These are phyloP conservation scores for Oryza rufipogon DNA, from an alignment of 176 grass and related monocot species.

Conservation along the genomic window DNA sequence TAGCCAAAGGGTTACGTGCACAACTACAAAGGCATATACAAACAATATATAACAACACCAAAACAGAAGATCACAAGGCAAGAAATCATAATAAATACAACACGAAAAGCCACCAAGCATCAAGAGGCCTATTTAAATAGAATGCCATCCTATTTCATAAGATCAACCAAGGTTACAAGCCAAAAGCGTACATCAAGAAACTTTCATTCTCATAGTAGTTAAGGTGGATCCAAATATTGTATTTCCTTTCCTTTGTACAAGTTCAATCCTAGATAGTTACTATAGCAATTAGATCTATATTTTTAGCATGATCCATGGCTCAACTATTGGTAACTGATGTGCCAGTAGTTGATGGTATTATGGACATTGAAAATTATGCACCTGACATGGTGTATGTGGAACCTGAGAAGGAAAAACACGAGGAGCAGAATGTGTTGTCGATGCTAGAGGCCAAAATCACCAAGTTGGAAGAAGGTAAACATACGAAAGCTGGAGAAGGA, in stretches of 20 bases:
- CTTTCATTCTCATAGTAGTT: not conserved
- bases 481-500: not conserved
- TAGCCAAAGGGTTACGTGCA: not conserved
- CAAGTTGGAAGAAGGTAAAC: not conserved
- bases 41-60: not conserved
- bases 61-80: not conserved
- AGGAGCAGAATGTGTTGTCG: not conserved
- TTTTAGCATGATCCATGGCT: not conserved
- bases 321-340: not conserved
- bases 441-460: not conserved
- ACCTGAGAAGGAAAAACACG: not conserved
- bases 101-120: not conserved
- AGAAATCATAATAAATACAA: not conserved
- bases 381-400: not conserved
- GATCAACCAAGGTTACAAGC: not conserved
- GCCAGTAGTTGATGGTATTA: not conserved
- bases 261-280: not conserved
- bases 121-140: not conserved
- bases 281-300: not conserved
- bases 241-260: not conserved
- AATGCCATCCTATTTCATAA: not conserved
- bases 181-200: not conserved
- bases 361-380: not conserved
- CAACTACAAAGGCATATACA: not conserved
- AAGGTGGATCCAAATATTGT: not conserved